Percentiles rank a stretch among this genome's conserved stretches.
Conservation (phyloP, 169 alveolate genomes). For the Babesia bovis region DNA sequence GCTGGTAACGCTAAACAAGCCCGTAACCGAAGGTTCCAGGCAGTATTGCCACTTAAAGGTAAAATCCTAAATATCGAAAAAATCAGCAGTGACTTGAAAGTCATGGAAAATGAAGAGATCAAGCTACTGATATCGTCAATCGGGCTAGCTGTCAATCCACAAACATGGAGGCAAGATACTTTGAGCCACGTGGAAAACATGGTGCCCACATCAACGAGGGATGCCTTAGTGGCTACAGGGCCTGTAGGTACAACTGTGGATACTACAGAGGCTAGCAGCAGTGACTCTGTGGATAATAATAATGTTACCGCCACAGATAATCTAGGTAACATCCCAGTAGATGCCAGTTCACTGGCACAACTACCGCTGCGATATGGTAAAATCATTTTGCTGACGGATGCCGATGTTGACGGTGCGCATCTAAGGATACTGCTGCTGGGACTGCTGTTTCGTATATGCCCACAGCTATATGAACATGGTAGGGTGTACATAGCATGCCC, state of each 20-base stretch:
- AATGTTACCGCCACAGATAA: not conserved
- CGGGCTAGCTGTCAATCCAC: constrained; percentile 58
- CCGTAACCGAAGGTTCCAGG: constrained; percentile 79
- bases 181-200: constrained; percentile 31
- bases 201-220: constrained; percentile 24
- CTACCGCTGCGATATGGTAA: constrained; percentile 72
- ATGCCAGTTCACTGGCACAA: not conserved
- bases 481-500: constrained; percentile 81
- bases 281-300: not conserved
- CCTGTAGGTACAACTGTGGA: not conserved
- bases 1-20: constrained; percentile 86
- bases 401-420: constrained; percentile 86
- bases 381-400: constrained; percentile 81
- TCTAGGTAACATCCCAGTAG: too few species aligned
- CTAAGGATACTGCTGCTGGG: constrained; percentile 74
- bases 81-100: constrained; percentile 65
- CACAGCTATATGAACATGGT: constrained; percentile 70
- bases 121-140: constrained; percentile 48
- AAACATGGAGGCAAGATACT: constrained; percentile 58
- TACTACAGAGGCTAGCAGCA: not conserved
- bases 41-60: constrained; percentile 82
- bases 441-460: constrained; percentile 74
- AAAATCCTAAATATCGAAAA: constrained; percentile 81
- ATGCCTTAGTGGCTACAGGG: constrained; percentile 1
- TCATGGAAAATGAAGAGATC: constrained; percentile 76